A percentile compares a stretch with the other conserved stretches of the same genome.
phyloP scores from a whole-genome alignment of 495 filamentous ascomycete genomes.

The Viridothelium virens region DNA sequence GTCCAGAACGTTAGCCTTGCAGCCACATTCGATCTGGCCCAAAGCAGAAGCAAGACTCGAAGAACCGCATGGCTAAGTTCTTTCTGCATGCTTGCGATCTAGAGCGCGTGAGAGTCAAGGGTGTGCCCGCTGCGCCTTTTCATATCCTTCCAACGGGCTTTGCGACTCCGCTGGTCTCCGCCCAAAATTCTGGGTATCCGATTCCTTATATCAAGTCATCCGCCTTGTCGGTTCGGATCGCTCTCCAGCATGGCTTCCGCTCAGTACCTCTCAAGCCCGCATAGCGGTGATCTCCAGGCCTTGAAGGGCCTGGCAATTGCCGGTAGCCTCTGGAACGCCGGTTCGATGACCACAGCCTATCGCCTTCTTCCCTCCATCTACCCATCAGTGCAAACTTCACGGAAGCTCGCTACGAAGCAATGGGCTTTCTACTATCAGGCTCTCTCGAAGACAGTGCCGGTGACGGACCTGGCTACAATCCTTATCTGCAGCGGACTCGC shows the following conservation, averaged over 20 bases:
- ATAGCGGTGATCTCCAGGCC: constrained; percentile 14
- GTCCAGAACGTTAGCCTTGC: constrained; percentile 7
- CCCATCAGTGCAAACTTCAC: constrained; percentile 17
- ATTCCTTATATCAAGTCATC: constrained; percentile 7
- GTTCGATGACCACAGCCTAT: constrained; percentile 12
- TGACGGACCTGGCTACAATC: constrained; percentile 10
- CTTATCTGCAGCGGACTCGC: constrained; percentile 17
- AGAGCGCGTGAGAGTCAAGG: background rate
- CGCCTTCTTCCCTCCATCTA: constrained; percentile 18
- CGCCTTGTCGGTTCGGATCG: constrained; percentile 4
- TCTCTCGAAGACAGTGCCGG: constrained; percentile 1
- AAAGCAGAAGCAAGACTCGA: background rate
- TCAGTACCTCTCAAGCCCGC: constrained; percentile 13
- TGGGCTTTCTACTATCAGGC: constrained; percentile 17
- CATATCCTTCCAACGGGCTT: constrained; percentile 2
- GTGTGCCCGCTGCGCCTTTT: constrained; percentile 11
- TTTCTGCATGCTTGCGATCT: constrained; percentile 7
- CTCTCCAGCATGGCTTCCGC: constrained; percentile 6
- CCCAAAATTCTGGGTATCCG: background rate
- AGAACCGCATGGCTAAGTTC: background rate
- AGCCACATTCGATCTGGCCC: constrained; percentile 8
- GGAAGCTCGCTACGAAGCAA: constrained; percentile 17
- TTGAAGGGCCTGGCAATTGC: constrained; percentile 19
- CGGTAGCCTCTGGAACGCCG: constrained; percentile 17
- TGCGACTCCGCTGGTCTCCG: constrained; percentile 5